Evolutionary conservation across 2,329 filamentous ascomycete genomes (phyloP).

Genomic region (Celoporthe dispersa): DNA sequence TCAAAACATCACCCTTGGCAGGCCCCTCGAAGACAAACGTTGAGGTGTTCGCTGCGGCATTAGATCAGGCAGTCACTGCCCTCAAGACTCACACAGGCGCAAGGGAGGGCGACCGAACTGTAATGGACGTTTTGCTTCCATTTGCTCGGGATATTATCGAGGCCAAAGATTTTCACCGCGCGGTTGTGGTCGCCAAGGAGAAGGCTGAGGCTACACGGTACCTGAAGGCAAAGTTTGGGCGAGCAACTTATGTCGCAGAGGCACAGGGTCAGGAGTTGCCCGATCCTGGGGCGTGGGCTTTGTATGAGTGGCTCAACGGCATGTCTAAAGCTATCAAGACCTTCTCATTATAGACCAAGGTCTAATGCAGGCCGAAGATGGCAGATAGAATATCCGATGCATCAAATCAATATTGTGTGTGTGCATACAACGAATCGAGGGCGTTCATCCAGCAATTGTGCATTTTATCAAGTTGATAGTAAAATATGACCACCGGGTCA

Average conservation of each 20-base stretch:
- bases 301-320: conserved; percentile 34
- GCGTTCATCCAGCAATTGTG: too few relatives aligned
- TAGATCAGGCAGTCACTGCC: conserved; percentile 25
- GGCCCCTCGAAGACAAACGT: neutral
- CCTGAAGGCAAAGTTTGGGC: conserved; percentile 37
- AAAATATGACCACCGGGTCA: too few relatives aligned
- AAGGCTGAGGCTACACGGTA: conserved; percentile 37
- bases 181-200: conserved; percentile 33
- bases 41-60: conserved; percentile 24
- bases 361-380: neutral
- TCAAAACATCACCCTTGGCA: conserved; percentile 12
- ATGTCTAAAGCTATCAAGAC: conserved; percentile 17
- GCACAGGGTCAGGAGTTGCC: conserved; percentile 36
- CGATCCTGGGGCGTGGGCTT: conserved; percentile 40
- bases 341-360: neutral
- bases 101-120: conserved; percentile 32
- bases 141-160: conserved; percentile 30
- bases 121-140: conserved; percentile 24
- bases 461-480: too few relatives aligned
- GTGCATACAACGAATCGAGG: too few relatives aligned
- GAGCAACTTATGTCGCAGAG: conserved; percentile 38
- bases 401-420: too few relatives aligned
- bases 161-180: conserved; percentile 20
- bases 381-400: too few relatives aligned
- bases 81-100: conserved; percentile 33